Evolutionary conservation across 768 basidiomycete genomes (phyloP).

Genomic region (Filobasidium floriforme): DNA sequence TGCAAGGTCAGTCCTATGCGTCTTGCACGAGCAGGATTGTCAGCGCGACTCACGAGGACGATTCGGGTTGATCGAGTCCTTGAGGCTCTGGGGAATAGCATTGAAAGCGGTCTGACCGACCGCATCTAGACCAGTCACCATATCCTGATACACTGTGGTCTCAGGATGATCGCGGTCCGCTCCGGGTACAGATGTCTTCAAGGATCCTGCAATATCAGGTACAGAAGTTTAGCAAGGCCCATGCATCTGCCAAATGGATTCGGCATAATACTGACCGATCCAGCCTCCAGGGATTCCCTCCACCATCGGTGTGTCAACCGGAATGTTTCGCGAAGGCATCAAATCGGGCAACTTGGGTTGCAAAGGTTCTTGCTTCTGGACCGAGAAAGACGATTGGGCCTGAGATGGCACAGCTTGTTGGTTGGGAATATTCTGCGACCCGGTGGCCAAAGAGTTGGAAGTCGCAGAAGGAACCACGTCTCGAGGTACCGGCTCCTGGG

Average conservation of each 20-base stretch:
- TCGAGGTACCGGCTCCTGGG: too few species aligned
- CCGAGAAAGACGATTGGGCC: background rate
- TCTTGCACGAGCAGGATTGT: too few species aligned
- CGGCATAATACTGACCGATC: background rate
- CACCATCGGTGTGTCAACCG: constrained; percentile 3
- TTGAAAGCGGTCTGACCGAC: background rate
- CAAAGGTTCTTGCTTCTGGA: background rate
- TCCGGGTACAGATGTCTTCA: background rate
- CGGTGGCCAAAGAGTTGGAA: too few species aligned
- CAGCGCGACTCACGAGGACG: background rate
- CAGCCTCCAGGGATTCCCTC: background rate
- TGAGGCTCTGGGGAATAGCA: background rate
- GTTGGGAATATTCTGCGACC: too few species aligned
- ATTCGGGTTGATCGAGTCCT: constrained; percentile 1
- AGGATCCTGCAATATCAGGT: background rate
- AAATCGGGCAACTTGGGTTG: background rate
- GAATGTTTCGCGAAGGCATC: constrained; percentile 1
- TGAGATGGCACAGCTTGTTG: background rate
- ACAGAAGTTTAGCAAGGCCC: background rate
- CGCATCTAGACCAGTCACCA: background rate
- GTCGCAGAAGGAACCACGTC: too few species aligned
- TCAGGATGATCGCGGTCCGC: background rate
- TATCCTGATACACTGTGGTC: background rate
- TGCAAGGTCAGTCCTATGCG: too few species aligned
- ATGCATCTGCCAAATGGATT: too few species aligned